Evolutionary conservation across 129 eudicot species (phyloP), one percentile per base, ranked within the genome.

Genomic region (Lactuca sativa): DNA sequence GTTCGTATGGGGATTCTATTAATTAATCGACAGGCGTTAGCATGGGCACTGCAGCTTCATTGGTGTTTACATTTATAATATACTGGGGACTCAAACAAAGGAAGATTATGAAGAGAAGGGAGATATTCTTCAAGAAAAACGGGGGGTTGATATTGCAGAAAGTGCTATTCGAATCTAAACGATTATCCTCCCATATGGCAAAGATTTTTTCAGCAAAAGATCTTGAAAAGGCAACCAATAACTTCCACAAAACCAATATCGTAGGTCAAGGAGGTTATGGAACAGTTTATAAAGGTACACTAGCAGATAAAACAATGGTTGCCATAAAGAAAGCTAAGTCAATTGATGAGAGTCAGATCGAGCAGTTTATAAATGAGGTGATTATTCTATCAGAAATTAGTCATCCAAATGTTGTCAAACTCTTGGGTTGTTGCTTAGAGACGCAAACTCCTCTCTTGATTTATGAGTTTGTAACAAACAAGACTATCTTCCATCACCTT

Each of bases 291-390:
- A 76, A 69, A 76, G 78, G 71, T 15, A 76, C 33, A 9, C 21
- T 76, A 40, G 31, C 6, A 9, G 63, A 76, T 59, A 69, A 69
- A 52, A 43, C 31, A 62, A 14, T 4, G 9, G 71, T 69, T n/a
- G 71, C 74, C 21, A 65, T 74, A 10, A 59, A 67, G 47, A 59
- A 68, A 60, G 53, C 80, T 2, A 75, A 67, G 48, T 67, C 69
- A 0, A 75, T 75, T 51, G 80, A 75, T n/a, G 31, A 70, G 3
- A 61, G 5, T 53, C 76, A 70, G 16, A 77, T 77, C 4, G 76
- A 77, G 60, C 71, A 77, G 15, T 77, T 77, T 63, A 70, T 70
- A 31, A 77, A 77, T 38, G 76, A 62, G 71, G 76, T 77, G 33
- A 77, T 77, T 70, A 69, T 77, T 21, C 54, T 77, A 7, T 77